Evolutionary conservation across 2,329 filamentous ascomycete species (phyloP).

Genomic region (Didymella lethalis): DNA sequence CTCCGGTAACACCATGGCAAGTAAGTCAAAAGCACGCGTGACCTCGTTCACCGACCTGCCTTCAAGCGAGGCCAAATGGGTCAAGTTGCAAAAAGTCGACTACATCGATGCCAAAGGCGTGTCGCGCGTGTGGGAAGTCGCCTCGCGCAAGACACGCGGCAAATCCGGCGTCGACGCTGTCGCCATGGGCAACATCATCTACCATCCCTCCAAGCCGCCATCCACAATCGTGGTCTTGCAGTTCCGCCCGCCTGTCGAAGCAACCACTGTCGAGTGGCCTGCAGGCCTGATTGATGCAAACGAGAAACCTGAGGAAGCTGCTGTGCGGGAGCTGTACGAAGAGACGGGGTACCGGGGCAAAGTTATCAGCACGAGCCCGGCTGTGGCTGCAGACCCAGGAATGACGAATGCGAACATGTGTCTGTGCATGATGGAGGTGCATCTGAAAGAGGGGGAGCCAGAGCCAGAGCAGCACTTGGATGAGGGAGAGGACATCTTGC

Average conservation of each 20-base stretch:
- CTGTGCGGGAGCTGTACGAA: conserved; percentile 67
- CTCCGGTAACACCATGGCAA: conserved; percentile 16
- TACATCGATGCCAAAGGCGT: conserved; percentile 69
- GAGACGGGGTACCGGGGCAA: conserved; percentile 68
- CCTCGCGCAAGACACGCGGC: conserved; percentile 69
- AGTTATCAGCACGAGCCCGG: conserved; percentile 29
- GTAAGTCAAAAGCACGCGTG: conserved; percentile 27
- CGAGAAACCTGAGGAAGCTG: conserved; percentile 64
- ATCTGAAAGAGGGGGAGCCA: conserved; percentile 28
- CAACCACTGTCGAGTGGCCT: conserved; percentile 66
- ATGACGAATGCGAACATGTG: conserved; percentile 41
- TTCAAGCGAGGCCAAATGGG: conserved; percentile 38
- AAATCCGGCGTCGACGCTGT: conserved; percentile 67
- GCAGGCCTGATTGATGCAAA: conserved; percentile 58
- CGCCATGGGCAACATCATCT: conserved; percentile 73
- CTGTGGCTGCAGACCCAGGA: conserved; percentile 37
- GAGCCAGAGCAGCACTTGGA: conserved; percentile 41
- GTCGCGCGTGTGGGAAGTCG: conserved; percentile 72
- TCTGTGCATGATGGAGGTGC: conserved; percentile 38
- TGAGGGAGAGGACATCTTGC: conserved; percentile 40
- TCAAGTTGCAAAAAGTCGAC: conserved; percentile 48
- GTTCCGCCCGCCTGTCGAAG: conserved; percentile 66
- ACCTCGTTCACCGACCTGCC: conserved; percentile 35
- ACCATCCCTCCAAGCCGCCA: conserved; percentile 38
- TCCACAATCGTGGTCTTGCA: conserved; percentile 54